Evolutionary conservation across 371 early-diverging fungal species (phyloP).

Genomic region (Polyrhizophydium stewartii): DNA sequence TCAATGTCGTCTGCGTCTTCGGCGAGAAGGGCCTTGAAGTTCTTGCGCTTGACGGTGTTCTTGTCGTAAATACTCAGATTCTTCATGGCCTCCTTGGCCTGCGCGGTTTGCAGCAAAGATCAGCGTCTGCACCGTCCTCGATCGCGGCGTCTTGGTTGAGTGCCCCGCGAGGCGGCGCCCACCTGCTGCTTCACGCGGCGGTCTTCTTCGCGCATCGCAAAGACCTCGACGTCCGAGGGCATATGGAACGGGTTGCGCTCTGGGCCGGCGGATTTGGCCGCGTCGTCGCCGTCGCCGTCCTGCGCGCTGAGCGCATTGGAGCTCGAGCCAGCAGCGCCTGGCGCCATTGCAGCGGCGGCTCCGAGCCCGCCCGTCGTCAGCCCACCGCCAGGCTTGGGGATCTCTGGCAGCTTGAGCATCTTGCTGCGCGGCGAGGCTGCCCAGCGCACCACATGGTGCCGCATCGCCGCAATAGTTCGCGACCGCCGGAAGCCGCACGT

Average conservation of each 20-base stretch:
- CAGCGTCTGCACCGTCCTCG: too few species aligned
- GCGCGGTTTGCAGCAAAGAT: too few species aligned
- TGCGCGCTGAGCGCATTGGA: neutral
- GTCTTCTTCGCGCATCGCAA: constrained; percentile 40
- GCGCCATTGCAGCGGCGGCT: too few species aligned
- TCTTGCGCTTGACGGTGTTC: constrained; percentile 30
- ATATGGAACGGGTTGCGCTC: constrained; percentile 36
- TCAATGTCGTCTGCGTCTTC: constrained; percentile 38
- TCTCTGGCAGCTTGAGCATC: constrained; percentile 39
- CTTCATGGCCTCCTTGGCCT: constrained; percentile 35
- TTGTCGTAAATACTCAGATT: constrained; percentile 36
- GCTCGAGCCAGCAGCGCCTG: neutral
- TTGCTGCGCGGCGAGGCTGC: constrained; percentile 30
- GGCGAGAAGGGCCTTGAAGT: constrained; percentile 36
- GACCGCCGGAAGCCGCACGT: too few species aligned
- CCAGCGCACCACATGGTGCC: neutral
- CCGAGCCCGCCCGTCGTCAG: neutral
- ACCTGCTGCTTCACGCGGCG: constrained; percentile 31
- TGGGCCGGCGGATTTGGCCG: neutral
- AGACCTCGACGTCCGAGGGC: constrained; percentile 41
- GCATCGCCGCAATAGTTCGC: too few species aligned
- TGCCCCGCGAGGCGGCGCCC: too few species aligned
- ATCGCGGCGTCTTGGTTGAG: too few species aligned
- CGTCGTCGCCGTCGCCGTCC: neutral
- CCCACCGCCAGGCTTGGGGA: constrained; percentile 4